phyloP scores from a whole-genome alignment of 495 filamentous ascomycete genomes.

The Hypoxylon perforatum region DNA sequence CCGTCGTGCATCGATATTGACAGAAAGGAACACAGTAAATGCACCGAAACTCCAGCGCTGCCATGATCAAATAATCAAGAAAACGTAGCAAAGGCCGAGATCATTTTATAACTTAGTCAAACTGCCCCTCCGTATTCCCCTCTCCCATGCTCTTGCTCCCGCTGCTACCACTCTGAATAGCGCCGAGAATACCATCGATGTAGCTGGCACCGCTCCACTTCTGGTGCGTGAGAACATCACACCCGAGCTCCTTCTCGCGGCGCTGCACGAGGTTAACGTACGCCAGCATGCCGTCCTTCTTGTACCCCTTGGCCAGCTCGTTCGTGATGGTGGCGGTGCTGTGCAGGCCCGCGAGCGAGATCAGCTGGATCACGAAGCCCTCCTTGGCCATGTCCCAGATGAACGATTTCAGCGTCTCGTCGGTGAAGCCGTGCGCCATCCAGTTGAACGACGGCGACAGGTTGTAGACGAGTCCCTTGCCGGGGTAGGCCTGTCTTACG shows the following conservation, averaged over 20 bases:
- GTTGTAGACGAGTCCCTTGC: conserved; percentile 96
- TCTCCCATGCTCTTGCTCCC: conserved; percentile 85
- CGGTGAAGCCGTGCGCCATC: conserved; percentile 92
- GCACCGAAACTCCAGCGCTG: conserved; percentile 30
- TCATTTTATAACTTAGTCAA: conserved; percentile 44
- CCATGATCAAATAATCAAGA: conserved; percentile 4
- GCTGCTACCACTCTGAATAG: conserved; percentile 91
- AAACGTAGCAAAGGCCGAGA: not conserved
- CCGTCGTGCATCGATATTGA: not conserved
- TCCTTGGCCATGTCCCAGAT: conserved; percentile 96
- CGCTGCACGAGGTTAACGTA: conserved; percentile 92
- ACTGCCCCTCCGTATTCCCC: conserved; percentile 78
- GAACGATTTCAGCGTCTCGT: conserved; percentile 81
- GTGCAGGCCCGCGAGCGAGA: conserved; percentile 91
- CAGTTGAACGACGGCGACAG: conserved; percentile 97
- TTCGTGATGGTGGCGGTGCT: conserved; percentile 86
- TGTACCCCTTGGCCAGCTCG: conserved; percentile 85
- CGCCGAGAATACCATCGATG: conserved; percentile 91
- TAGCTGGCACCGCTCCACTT: conserved; percentile 96
- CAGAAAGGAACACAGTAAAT: not conserved
- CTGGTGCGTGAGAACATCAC: conserved; percentile 96
- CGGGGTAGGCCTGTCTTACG: conserved; percentile 72
- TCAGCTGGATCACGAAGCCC: conserved; percentile 93
- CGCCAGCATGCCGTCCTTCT: conserved; percentile 91
- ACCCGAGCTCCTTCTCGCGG: conserved; percentile 90